phyloP scores from a whole-genome alignment of 2,329 filamentous ascomycete species.

The Scedosporium apiospermum region DNA sequence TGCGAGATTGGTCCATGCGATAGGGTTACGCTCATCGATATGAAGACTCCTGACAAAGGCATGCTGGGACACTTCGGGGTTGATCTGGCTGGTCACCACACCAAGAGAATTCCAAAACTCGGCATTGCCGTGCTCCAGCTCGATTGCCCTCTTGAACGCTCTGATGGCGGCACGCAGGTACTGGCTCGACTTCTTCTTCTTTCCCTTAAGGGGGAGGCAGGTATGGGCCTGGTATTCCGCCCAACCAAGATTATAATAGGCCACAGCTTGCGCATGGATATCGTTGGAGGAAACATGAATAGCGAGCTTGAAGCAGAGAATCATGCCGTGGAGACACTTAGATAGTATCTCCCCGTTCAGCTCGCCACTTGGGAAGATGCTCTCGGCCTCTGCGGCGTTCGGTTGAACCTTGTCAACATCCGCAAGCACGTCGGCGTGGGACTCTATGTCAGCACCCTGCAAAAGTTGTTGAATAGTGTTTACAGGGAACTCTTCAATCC shows the following conservation, averaged over 20 bases:
- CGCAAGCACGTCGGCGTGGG: slow-evolving; percentile 45
- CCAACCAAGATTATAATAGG: slow-evolving; percentile 95
- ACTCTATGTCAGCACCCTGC: slow-evolving; percentile 28
- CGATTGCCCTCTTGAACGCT: slow-evolving; percentile 93
- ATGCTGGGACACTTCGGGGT: slow-evolving; percentile 82
- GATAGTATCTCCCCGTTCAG: slow-evolving; percentile 40
- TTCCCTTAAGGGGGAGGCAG: slow-evolving; percentile 41
- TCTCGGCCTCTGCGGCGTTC: slow-evolving; percentile 30
- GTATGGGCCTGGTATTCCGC: slow-evolving; percentile 75
- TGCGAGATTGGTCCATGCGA: slow-evolving; percentile 85
- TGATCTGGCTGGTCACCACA: slow-evolving; percentile 79
- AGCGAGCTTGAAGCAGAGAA: slow-evolving; percentile 81
- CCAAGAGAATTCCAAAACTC: slow-evolving; percentile 98
- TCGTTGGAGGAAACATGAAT: slow-evolving; percentile 66
- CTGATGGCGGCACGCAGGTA: slow-evolving; percentile 75
- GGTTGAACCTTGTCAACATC: slow-evolving; percentile 57
- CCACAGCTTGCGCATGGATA: slow-evolving; percentile 81
- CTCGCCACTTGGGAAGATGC: slow-evolving; percentile 31
- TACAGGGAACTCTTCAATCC: slow-evolving; percentile 52
- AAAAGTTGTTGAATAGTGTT: slow-evolving; percentile 50
- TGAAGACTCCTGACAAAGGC: slow-evolving; percentile 88
- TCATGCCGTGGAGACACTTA: slow-evolving; percentile 57
- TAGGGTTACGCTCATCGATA: slow-evolving; percentile 77
- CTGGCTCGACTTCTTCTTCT: slow-evolving; percentile 49
- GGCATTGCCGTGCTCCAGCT: slow-evolving; percentile 84